Evolutionary conservation across 331 rosid genomes (phyloP), one percentile per base, ranked within the genome.

Genomic region (Telfairia occidentalis): DNA sequence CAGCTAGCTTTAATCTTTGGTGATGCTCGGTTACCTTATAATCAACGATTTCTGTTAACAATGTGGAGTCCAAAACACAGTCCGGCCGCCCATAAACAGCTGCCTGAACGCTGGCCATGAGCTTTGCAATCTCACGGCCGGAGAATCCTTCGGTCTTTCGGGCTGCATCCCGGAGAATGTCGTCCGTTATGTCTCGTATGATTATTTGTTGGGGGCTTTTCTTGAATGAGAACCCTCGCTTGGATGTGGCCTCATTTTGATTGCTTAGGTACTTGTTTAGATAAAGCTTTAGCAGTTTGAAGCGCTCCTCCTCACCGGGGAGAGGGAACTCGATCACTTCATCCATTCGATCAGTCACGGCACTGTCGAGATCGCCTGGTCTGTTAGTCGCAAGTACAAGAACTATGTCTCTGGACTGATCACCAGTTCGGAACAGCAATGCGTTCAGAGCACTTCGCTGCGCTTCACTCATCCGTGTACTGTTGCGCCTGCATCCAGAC

Each of bases 381-480:
- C 97, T 87, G 87, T 96, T 92, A n/a, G 97, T 96, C 52, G 99
- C 99, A 46, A 96, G 97, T 72, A 95, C 97, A 23, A 95, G 91
- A 66, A 95, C 97, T 19, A 86, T 85, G 89, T 96, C 99, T 81
- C 97, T 86, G n/a, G 99, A 96, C 71, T 96, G 99, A 59, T 96
- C 97, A 50, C 99, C 99, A 1, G 99, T 92, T 81, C 99, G 90
- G 82, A 92, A 96, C 38, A 92, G 97, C 86, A 95, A 80, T 29
- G 99, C 99, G 65, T 96, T 96, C 54, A 96, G 87, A 77, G 99
- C 99, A 84, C 99, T 96, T 28, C 99, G 84, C 69, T 96, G 97
- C 73, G 99, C 93, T 89, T 96, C 97, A 64, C 97, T 96, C 97
- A 92, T 96, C 60, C 89, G 86, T 50, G 85, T 59, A 84, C 97